Base-by-base conservation (phyloP, 306 rosid species). In the Medicago ruthenica region DNA sequence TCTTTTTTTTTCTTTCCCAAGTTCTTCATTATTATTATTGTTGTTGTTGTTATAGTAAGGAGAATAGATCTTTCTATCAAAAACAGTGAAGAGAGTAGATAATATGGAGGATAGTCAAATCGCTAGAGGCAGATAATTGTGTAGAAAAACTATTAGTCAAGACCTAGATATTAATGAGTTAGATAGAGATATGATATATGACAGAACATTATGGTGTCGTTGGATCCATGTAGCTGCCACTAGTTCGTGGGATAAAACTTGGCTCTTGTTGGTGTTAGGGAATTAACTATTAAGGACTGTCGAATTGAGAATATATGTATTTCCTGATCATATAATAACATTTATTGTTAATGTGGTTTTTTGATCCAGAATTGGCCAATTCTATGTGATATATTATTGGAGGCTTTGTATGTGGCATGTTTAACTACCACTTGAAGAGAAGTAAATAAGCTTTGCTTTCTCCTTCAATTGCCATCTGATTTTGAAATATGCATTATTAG, bases 281-380 rank as follows among this genome's bases (percentile, higher is more conserved):
- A 71, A 65, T 39, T 39, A 66, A 65, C 14, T 9, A n/a, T 17
- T 40, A 15, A n/a, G 63, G 39, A 47, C 53, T 34, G 45, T 55
- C 11, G 21, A 51, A 18, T 67, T 57, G 44, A 64, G 14, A 61
- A 15, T 50, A 48, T 15, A 17, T 42, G 53, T n/a, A 40, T 36
- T 67, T 48, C 22, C 9, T 47, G 24, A 45, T 68, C 71, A 36
- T 59, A 48, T 50, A 68, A 10, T 21, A 47, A 20, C 13, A 34
- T 10, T 74, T 73, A 58, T 51, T 47, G 58, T 67, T 63, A 57
- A 22, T 45, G 37, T 53, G 74, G 57, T 41, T 18, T 69, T 61
- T 39, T 24, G 47, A 13, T 68, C 48, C 40, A 17, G 70, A 37
- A 80, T 34, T 66, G 24, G 34, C 80, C 7, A 34, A 34, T 34